Evolutionary conservation across 768 basidiomycete genomes (phyloP).

Genomic region (Sistotremastrum niveocremeum): DNA sequence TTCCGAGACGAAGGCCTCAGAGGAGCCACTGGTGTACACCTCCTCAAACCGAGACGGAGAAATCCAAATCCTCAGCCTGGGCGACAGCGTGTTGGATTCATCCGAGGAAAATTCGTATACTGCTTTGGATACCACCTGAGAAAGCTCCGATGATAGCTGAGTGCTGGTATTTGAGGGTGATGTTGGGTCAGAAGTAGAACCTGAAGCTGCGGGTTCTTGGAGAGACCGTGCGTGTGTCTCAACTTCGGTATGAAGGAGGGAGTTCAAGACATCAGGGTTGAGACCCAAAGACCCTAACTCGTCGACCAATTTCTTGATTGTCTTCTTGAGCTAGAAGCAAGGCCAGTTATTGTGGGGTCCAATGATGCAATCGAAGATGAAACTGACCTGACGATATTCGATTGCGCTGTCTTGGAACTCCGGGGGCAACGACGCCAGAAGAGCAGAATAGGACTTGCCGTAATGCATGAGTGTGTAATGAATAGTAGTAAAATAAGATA

Average conservation of each 20-base stretch:
- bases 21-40: too few relatives aligned
- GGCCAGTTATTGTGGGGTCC: not conserved
- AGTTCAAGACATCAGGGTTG: conserved; percentile 34
- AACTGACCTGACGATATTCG: conserved; percentile 62
- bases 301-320: conserved; percentile 69
- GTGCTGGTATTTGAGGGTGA: too few relatives aligned
- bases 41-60: too few relatives aligned
- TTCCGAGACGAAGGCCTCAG: too few relatives aligned
- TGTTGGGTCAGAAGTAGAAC: too few relatives aligned
- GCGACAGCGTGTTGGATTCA: too few relatives aligned
- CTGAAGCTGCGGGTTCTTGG: too few relatives aligned
- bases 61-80: too few relatives aligned
- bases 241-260: conserved; percentile 19
- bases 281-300: conserved; percentile 66
- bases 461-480: conserved; percentile 43
- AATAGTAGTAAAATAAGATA: too few relatives aligned
- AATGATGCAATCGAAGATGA: not conserved
- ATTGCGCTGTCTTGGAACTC: conserved; percentile 70
- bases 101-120: too few relatives aligned
- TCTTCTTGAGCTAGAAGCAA: conserved; percentile 61
- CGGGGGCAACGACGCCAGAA: conserved; percentile 54
- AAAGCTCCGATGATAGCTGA: too few relatives aligned
- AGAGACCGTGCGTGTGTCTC: not conserved
- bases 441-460: conserved; percentile 51
- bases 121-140: too few relatives aligned